Evolutionary conservation across 108 stramenopile species (phyloP).

Genomic region (Skeletonema tropicum): DNA sequence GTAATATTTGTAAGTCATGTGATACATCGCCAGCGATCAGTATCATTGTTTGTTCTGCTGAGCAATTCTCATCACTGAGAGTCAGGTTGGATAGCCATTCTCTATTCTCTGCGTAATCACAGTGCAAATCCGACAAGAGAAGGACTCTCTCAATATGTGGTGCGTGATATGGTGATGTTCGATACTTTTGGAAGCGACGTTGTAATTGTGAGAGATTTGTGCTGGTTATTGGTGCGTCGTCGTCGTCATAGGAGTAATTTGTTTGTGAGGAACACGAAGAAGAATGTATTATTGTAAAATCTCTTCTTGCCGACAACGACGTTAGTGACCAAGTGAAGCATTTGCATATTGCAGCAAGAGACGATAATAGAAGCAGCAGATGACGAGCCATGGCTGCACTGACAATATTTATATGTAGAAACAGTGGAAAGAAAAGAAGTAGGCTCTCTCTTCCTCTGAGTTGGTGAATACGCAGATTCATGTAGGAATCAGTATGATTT

Average conservation of each 20-base stretch:
- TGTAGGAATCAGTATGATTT: too few species aligned
- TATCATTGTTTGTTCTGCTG: slow-evolving; percentile 24
- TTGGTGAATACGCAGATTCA: too few species aligned
- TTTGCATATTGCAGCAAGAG: not conserved
- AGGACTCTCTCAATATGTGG: slow-evolving; percentile 30
- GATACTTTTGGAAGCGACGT: slow-evolving; percentile 35
- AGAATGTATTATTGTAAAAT: not conserved
- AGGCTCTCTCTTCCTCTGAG: too few species aligned
- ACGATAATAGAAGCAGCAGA: not conserved
- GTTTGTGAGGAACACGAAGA: not conserved
- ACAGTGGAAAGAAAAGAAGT: too few species aligned
- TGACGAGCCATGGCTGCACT: not conserved
- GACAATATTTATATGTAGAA: too few species aligned
- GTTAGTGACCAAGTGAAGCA: not conserved
- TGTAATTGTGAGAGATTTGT: not conserved
- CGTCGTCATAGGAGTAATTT: not conserved
- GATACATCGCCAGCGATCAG: slow-evolving; percentile 47
- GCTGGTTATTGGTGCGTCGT: not conserved
- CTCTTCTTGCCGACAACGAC: not conserved
- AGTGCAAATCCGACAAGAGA: slow-evolving; percentile 41
- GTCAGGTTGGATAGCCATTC: slow-evolving; percentile 39
- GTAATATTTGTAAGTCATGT: slow-evolving; percentile 38
- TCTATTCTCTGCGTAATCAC: slow-evolving; percentile 39
- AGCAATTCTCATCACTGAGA: not conserved
- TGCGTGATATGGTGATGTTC: slow-evolving; percentile 14